Base-by-base conservation (phyloP, 805 yeast genomes). In the Sugiyamaella smithiae region DNA sequence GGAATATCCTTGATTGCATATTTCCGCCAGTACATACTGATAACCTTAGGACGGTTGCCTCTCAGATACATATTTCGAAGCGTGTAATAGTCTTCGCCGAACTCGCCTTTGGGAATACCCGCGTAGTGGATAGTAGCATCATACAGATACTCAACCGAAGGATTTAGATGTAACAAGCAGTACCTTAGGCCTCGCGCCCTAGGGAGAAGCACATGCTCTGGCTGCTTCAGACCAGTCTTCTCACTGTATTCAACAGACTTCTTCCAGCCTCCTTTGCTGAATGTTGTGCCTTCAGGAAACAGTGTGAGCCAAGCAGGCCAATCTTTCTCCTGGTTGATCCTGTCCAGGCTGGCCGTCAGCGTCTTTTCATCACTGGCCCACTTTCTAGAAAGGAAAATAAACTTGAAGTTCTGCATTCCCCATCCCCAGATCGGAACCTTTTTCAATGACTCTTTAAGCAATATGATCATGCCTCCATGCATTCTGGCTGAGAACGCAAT, bases 241-340 rank as follows among this genome's bases (percentile, higher is more conserved):
- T 64, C 67, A 17, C 88, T 84, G 66, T 71, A 93, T 5, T 63
- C 71, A 14, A 70, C 72, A 6, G 90, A 80, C 50, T 78, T 77
- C 2, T 58, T 67, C 42, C 79, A 73, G 1, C 96, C 88, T 51
- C 78, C 75, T 4, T 72, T 73, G 32, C 93, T 82, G 47, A 85
- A 68, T 50, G 88, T 93, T 0, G 99, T 93, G 4, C 99, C 99
- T 66, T 93, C 99, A 1, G 99, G 99, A 67, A 85, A 93, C 23
- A 93, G 65, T 19, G 90, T 67, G 40, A 93, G 65, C 74, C 84
- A 81, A 54, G 83, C 82, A 2, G 85, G 83, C 78, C 80, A 76
- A 5, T 61, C 52, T 24, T 57, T 45, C 56, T 73, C 67, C 17
- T 67, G 59, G 61, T 81, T 84, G n/a, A 84, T 71, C 37, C 71